These are phyloP conservation scores for Sarocladiaceae sp. DNA, from an alignment of 2,329 filamentous ascomycete species.

Conservation along the genomic window DNA sequence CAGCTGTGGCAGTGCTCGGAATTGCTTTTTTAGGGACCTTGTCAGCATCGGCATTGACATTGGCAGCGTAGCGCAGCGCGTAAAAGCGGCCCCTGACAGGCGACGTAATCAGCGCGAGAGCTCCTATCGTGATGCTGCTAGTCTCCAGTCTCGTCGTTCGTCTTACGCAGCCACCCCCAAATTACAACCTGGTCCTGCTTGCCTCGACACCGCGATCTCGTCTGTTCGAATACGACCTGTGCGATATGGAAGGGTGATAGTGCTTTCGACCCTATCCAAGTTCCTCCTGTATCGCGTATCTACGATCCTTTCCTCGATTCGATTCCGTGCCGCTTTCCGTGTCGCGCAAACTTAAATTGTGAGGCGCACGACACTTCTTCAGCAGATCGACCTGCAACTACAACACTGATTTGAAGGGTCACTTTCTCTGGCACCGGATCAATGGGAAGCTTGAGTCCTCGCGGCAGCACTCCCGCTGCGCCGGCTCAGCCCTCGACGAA, in stretches of 20 bases:
- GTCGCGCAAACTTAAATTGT: no score
- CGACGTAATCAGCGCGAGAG: slow-evolving; percentile 7
- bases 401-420: no score
- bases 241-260: no score
- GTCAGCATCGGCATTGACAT: neutral
- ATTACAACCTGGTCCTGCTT: no score
- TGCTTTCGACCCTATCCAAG: no score
- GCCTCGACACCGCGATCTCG: no score
- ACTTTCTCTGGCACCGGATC: neutral
- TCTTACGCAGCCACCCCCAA: neutral
- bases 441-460: slow-evolving; percentile 38
- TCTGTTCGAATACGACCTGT: no score
- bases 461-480: slow-evolving; percentile 34
- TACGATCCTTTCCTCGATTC: no score
- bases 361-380: no score
- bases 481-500: slow-evolving; percentile 55
- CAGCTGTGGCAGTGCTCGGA: neutral
- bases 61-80: neutral
- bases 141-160: neutral
- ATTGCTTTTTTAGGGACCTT: neutral
- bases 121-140: neutral
- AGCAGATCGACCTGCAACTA: no score
- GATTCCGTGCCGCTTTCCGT: no score
- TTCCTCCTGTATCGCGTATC: no score
- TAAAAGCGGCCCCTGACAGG: neutral